Conservation (phyloP, 352 stramenopile genomes). For the Pythium pyrilobum region DNA sequence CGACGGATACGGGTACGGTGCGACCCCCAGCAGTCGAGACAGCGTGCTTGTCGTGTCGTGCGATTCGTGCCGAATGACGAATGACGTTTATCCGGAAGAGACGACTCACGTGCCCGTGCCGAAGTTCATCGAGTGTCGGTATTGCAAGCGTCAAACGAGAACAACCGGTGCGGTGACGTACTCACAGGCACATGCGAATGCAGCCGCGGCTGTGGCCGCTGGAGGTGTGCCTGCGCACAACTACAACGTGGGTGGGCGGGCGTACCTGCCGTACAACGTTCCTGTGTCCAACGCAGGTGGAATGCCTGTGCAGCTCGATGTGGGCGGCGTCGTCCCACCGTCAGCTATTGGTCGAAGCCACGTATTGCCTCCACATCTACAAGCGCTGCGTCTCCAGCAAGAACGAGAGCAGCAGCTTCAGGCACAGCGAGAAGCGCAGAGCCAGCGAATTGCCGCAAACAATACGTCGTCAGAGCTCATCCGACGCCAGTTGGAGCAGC, state of each 20-base stretch:
- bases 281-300: not conserved
- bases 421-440: not conserved
- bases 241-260: slow-evolving; percentile 9
- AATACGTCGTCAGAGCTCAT: not conserved
- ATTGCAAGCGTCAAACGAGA: slow-evolving; percentile 41
- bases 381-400: slow-evolving; percentile 7
- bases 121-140: slow-evolving; percentile 57
- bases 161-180: slow-evolving; percentile 33
- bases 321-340: not conserved
- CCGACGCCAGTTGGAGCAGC: slow-evolving; percentile 9
- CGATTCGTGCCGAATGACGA: slow-evolving; percentile 42
- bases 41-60: slow-evolving; percentile 50
- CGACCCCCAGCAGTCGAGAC: slow-evolving; percentile 34
- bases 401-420: not conserved
- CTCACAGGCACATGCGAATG: slow-evolving; percentile 9
- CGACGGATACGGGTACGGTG: slow-evolving; percentile 8
- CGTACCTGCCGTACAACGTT: slow-evolving; percentile 11
- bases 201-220: not conserved
- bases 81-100: slow-evolving; percentile 57
- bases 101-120: slow-evolving; percentile 57
- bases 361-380: slow-evolving; percentile 22
- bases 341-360: not conserved
- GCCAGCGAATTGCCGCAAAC: not conserved
- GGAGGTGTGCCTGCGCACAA: not conserved
- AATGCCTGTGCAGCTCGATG: not conserved